Conservation (phyloP, 1,139 yeast species). For the Kodamaea fungicola region DNA sequence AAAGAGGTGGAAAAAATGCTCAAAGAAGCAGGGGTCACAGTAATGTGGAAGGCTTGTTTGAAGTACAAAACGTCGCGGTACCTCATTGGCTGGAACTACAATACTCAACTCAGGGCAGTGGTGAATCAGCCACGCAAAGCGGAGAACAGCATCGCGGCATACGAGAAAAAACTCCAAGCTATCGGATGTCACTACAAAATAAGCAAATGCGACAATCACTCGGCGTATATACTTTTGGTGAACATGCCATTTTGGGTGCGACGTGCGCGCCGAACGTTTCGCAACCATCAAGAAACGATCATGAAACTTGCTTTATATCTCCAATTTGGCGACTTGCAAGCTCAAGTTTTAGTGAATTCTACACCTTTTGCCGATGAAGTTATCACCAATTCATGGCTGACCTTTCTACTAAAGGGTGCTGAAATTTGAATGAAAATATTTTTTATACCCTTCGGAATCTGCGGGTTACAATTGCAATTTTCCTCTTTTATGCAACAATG, state of each 20-base stretch:
- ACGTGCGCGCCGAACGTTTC: slow-evolving; percentile 6
- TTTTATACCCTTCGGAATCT: too few species aligned
- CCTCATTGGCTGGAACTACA: slow-evolving; percentile 18
- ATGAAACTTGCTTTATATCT: neutral
- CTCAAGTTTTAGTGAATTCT: slow-evolving; percentile 3
- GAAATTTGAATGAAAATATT: neutral
- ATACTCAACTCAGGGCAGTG: neutral
- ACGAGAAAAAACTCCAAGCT: neutral
- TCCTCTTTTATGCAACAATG: too few species aligned
- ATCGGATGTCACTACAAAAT: too few species aligned
- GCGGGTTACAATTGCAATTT: too few species aligned
- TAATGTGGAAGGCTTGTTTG: slow-evolving; percentile 9
- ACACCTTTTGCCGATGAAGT: slow-evolving; percentile 1
- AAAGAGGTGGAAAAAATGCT: slow-evolving; percentile 8
- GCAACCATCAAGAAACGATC: neutral
- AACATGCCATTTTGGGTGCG: slow-evolving; percentile 9
- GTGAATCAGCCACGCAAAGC: neutral
- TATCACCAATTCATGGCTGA: slow-evolving; percentile 3
- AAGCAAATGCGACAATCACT: neutral
- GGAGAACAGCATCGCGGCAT: neutral
- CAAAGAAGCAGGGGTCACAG: slow-evolving; percentile 4
- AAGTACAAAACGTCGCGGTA: slow-evolving; percentile 16
- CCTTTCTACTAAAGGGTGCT: neutral
- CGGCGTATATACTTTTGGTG: slow-evolving; percentile 1
- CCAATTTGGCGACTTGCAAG: neutral